Conservation (phyloP, 2,329 filamentous ascomycete genomes). For the Calonectria honghensis region DNA sequence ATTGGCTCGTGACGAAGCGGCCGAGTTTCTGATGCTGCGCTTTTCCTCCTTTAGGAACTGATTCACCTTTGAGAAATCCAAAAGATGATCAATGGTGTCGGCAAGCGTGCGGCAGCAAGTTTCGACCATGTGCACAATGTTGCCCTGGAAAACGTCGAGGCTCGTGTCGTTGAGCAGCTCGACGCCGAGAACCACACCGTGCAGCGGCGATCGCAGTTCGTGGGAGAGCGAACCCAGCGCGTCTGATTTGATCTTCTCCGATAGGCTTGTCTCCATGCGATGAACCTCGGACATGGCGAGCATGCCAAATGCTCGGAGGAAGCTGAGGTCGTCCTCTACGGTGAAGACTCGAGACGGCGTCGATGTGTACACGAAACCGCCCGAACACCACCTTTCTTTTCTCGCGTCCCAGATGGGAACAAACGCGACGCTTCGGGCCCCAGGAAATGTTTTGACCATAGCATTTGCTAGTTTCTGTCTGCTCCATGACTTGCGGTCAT, state of each 20-base stretch:
- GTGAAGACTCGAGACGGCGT: conserved; percentile 66
- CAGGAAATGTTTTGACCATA: conserved; percentile 62
- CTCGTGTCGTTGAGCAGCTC: conserved; percentile 73
- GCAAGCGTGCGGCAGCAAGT: conserved; percentile 70
- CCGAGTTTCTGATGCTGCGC: not conserved
- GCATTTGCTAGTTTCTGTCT: conserved; percentile 41
- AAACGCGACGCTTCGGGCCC: conserved; percentile 67
- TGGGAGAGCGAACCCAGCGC: conserved; percentile 77
- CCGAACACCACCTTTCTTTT: conserved; percentile 68
- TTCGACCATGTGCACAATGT: conserved; percentile 69
- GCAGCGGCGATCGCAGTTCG: conserved; percentile 76
- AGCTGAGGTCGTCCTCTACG: conserved; percentile 68
- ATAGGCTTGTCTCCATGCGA: conserved; percentile 62
- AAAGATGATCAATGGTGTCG: conserved; percentile 72
- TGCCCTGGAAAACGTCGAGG: conserved; percentile 67
- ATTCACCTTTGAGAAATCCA: conserved; percentile 74
- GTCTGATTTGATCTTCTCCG: conserved; percentile 71
- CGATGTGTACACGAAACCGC: conserved; percentile 69
- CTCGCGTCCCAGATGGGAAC: conserved; percentile 69
- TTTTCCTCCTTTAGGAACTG: conserved; percentile 53
- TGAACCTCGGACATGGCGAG: conserved; percentile 75
- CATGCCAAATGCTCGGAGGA: conserved; percentile 70
- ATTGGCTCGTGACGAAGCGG: not conserved
- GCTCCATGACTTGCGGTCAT: conserved; percentile 37
- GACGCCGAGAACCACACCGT: conserved; percentile 74